Evolutionary conservation across 2,329 filamentous ascomycete species (phyloP).

Genomic region (Pyrenochaeta sp.): DNA sequence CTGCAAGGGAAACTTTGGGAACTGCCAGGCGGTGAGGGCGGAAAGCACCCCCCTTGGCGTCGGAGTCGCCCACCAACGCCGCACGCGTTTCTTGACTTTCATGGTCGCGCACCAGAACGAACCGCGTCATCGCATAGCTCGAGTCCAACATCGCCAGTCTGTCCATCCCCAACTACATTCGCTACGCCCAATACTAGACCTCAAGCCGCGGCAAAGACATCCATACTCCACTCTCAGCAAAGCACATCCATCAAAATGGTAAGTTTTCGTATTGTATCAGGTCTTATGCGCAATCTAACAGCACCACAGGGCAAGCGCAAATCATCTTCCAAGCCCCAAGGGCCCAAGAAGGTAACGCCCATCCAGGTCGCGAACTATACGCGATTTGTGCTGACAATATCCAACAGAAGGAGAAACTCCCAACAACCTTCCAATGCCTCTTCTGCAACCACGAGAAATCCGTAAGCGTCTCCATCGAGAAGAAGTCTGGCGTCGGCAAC

Average conservation of each 20-base stretch:
- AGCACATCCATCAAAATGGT: constrained; percentile 27
- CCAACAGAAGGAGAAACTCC: constrained; percentile 68
- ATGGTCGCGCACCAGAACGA: constrained; percentile 7
- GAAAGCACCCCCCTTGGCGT: constrained; percentile 28
- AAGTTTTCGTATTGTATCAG: constrained; percentile 8
- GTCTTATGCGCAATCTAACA: constrained; percentile 33
- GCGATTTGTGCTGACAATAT: constrained; percentile 13
- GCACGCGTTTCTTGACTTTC: not conserved
- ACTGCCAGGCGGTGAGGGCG: constrained; percentile 11
- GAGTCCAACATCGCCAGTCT: not conserved
- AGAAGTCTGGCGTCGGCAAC: constrained; percentile 86
- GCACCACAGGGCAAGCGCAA: constrained; percentile 82
- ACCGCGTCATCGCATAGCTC: constrained; percentile 15
- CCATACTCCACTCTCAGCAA: not conserved
- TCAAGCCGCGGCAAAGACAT: not conserved
- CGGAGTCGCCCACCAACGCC: constrained; percentile 21
- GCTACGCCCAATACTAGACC: not conserved
- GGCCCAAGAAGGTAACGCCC: constrained; percentile 76
- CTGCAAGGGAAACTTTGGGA: constrained; percentile 20
- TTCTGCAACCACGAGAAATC: constrained; percentile 99
- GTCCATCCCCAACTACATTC: not conserved
- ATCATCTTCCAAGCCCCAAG: constrained; percentile 80
- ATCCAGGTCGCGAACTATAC: not conserved
- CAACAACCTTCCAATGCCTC: constrained; percentile 91
- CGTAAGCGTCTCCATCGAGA: constrained; percentile 89